These are phyloP conservation scores for Helotiales sp. DNA, from an alignment of 2,329 filamentous ascomycete species.

Conservation along the genomic window DNA sequence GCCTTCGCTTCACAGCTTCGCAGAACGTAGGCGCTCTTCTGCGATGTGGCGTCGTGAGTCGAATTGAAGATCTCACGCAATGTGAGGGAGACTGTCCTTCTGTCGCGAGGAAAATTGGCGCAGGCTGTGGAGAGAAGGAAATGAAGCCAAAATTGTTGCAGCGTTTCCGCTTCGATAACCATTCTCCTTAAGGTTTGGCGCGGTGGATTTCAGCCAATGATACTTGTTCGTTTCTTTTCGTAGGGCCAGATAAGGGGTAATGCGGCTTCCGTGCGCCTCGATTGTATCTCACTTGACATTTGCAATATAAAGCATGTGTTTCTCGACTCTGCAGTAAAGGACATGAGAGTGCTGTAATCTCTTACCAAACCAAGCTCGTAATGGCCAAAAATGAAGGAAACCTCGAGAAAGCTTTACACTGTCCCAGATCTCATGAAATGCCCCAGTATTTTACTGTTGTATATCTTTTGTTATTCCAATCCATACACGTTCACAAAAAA, in stretches of 20 bases:
- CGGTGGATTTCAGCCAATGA: background rate
- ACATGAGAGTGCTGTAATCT: no score
- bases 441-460: no score
- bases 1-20: background rate
- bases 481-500: no score
- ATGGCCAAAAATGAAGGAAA: no score
- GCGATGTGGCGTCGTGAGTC: background rate
- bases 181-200: background rate
- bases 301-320: background rate
- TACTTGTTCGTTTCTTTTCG: background rate
- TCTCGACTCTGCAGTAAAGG: no score
- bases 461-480: no score
- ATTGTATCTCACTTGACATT: background rate
- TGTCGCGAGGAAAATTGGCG: background rate
- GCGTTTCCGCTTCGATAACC: conserved; percentile 5
- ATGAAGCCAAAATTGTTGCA: background rate
- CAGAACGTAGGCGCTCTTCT: background rate
- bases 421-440: no score
- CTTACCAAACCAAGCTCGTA: no score
- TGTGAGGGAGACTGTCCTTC: background rate
- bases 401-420: no score
- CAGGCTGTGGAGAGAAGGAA: background rate
- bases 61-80: background rate
- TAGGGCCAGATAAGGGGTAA: background rate
- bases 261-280: background rate